phyloP scores from a whole-genome alignment of 2,329 filamentous ascomycete species.

The Aspergillus hortae region DNA sequence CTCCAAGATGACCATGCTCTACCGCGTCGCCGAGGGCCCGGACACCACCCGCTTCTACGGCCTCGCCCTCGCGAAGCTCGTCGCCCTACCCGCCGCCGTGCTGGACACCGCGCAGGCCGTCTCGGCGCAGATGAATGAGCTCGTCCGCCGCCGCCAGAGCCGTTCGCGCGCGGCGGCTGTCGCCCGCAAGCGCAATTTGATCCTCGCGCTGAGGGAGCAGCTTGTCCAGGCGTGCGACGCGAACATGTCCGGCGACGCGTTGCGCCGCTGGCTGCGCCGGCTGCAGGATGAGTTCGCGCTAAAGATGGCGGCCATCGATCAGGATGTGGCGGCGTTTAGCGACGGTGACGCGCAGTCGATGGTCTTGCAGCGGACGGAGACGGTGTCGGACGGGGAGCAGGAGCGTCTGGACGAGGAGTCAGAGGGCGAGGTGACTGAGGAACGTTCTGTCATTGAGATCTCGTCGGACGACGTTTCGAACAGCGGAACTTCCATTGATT shows the following conservation, averaged over 20 bases:
- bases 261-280: constrained; percentile 62
- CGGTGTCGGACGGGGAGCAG: background rate
- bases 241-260: constrained; percentile 59
- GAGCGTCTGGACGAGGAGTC: background rate
- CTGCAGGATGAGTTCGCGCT: constrained; percentile 72
- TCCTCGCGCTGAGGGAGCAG: constrained; percentile 70
- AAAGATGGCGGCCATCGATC: constrained; percentile 66
- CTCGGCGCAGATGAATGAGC: constrained; percentile 58
- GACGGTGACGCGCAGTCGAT: background rate
- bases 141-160: constrained; percentile 57
- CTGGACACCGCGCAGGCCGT: constrained; percentile 66
- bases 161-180: constrained; percentile 57
- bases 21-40: constrained; percentile 71
- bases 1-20: constrained; percentile 78
- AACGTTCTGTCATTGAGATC: background rate
- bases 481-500: background rate
- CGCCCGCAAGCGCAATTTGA: constrained; percentile 65
- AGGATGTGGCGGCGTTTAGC: constrained; percentile 19
- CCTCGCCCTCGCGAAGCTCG: constrained; percentile 70
- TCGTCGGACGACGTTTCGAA: background rate
- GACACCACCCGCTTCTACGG: constrained; percentile 75
- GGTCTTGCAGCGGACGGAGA: background rate
- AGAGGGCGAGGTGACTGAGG: background rate
- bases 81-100: constrained; percentile 67
- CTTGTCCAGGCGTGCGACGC: constrained; percentile 65